Conservation (phyloP, 2,329 filamentous ascomycete genomes). For the Scolecobasidium constrictum region DNA sequence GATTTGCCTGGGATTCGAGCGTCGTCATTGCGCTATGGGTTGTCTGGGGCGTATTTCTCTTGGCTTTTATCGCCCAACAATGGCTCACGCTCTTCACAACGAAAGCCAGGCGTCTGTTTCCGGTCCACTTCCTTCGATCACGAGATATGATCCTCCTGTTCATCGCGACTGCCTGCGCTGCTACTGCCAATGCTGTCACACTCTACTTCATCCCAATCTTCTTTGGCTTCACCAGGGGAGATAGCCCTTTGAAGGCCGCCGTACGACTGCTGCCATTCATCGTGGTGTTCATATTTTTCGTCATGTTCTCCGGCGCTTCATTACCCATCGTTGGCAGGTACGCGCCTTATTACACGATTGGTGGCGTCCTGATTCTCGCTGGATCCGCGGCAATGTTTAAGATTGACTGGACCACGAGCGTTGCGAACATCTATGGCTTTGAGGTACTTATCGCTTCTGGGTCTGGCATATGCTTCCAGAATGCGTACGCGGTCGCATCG, state of each 20-base stretch:
- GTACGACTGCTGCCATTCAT: conserved; percentile 33
- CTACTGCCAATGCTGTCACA: conserved; percentile 17
- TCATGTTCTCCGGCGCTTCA: conserved; percentile 26
- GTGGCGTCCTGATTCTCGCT: conserved; percentile 23
- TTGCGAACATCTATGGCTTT: conserved; percentile 17
- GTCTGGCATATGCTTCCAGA: conserved; percentile 14
- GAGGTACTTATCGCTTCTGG: conserved; percentile 14
- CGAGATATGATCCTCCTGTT: conserved; percentile 20
- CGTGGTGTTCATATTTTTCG: conserved; percentile 23
- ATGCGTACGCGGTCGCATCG: conserved; percentile 13
- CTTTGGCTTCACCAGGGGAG: conserved; percentile 40
- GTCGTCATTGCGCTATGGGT: conserved; percentile 37
- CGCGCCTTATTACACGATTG: conserved; percentile 29
- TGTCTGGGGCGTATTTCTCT: conserved; percentile 17
- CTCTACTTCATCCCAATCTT: conserved; percentile 46
- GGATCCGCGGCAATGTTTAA: conserved; percentile 27
- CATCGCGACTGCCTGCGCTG: conserved; percentile 15
- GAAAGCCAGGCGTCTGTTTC: conserved; percentile 34
- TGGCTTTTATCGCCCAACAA: conserved; percentile 8
- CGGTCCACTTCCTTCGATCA: conserved; percentile 33
- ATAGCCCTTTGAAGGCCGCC: conserved; percentile 29
- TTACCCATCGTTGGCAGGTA: conserved; percentile 29
- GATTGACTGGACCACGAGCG: conserved; percentile 11
- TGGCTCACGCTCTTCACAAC: conserved; percentile 7
- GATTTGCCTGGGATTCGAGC: conserved; percentile 37